A percentile compares a stretch with the other conserved stretches of the same genome.
These are phyloP conservation scores for Lagenaria siceraria DNA, from an alignment of 306 rosid genomes.

Conservation along the genomic window DNA sequence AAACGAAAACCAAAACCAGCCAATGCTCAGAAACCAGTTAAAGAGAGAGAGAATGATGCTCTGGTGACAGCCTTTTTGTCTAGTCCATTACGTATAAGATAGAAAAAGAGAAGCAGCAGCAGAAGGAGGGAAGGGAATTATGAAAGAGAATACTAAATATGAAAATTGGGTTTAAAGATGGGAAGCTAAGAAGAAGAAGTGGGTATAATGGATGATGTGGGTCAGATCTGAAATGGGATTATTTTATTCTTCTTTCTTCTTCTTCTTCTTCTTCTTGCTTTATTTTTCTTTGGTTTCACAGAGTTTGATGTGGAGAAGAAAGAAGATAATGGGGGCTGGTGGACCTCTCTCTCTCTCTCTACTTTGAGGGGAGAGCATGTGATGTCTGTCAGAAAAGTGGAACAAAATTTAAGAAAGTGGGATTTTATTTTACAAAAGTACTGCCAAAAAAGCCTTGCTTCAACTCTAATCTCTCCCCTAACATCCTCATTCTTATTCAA, in stretches of 20 bases:
- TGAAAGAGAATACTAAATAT: not conserved
- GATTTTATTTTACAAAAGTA: not conserved
- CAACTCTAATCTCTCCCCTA: not conserved
- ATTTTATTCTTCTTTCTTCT: not conserved
- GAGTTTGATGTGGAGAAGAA: not conserved
- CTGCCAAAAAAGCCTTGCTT: not conserved
- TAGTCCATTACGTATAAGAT: not conserved
- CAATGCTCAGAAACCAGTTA: not conserved
- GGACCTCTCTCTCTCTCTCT: not conserved
- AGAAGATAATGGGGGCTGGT: not conserved
- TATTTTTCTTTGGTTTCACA: not conserved
- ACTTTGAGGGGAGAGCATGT: not conserved
- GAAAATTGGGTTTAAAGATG: not conserved
- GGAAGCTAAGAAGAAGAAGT: not conserved
- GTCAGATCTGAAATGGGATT: not conserved
- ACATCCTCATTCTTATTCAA: not conserved
- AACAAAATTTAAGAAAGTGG: constrained; percentile 3
- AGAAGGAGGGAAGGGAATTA: not conserved
- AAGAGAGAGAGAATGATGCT: not conserved
- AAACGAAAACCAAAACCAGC: not conserved
- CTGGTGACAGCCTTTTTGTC: constrained; percentile 3
- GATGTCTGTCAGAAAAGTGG: constrained; percentile 4
- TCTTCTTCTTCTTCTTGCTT: not conserved
- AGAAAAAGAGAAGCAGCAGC: not conserved
- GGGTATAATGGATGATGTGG: not conserved